phyloP scores from a whole-genome alignment of 345 rosid genomes.

The Populus davidiana region DNA sequence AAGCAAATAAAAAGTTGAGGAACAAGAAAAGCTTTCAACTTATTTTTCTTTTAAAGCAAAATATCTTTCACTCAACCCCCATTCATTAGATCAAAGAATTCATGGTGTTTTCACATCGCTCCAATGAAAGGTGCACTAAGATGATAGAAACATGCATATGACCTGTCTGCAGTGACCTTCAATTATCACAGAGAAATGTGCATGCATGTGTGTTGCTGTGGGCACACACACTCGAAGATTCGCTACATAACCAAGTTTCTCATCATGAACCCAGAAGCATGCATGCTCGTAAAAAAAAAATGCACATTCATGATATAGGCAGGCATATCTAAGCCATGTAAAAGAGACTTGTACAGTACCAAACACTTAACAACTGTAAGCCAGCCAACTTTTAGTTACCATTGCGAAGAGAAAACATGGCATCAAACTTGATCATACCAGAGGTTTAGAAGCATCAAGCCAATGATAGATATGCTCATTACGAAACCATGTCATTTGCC shows the following conservation, averaged over 20 bases:
- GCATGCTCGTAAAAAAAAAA: neutral
- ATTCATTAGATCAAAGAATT: too few relatives aligned
- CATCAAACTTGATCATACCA: constrained; percentile 43
- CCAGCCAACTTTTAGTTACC: neutral
- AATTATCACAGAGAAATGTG: neutral
- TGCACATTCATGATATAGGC: neutral
- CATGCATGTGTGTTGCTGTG: neutral
- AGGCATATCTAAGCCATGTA: too few relatives aligned
- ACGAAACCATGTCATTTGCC: constrained; percentile 94
- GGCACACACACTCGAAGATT: neutral
- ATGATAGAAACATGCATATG: neutral
- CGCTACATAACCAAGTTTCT: neutral
- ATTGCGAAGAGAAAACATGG: neutral
- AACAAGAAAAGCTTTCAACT: too few relatives aligned
- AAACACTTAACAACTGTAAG: neutral
- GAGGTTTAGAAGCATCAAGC: constrained; percentile 83
- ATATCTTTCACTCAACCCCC: too few relatives aligned
- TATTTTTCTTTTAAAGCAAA: too few relatives aligned
- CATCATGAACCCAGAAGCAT: neutral
- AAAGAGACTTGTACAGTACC: neutral
- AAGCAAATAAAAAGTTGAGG: too few relatives aligned
- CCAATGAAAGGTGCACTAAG: neutral
- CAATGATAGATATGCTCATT: constrained; percentile 81
- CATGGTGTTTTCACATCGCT: neutral
- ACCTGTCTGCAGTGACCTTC: too few relatives aligned